Base-by-base conservation (phyloP, 1,284 basidiomycete species). In the Irpex lacteus region DNA sequence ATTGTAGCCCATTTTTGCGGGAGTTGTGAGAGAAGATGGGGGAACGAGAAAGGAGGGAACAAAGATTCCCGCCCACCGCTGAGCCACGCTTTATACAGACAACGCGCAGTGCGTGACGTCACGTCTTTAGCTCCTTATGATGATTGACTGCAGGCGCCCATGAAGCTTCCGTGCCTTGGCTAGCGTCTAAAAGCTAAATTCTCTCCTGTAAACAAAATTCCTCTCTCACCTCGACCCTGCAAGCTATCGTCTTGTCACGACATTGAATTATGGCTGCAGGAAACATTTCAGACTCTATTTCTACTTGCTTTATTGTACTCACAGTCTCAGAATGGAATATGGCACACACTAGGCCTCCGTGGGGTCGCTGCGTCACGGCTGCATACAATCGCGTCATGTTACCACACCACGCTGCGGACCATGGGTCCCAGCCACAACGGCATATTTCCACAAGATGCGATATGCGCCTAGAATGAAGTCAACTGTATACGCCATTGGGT, bases 1-100 rank as follows among this genome's bases (percentile, higher is more conserved):
- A 36, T 77, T 73, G 76, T 66, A 66, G 19, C 36, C 65, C 65
- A 66, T 66, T 32, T 15, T 59, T 15, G 83, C 36, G 54, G 15
- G 26, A 37, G 11, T 18, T 9, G 9, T 9, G 50, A 53, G 50
- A 21, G 50, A 56, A 11, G 26, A 56, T 15, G 54, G 11, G 54
- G 11, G 52, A 36, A 37, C 11, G 54, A 56, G 54, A 21, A 26
- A 53, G 32, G 54, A 56, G 54, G n/a, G 54, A 18, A 15, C 54
- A 56, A 56, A 32, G 54, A 11, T 7, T 11, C 32, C 54, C 26
- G 32, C n/a, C 19, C 54, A 21, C 13, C 26, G 18, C 32, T 9
- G 9, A 37, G 34, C 54, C 54, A 36, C 54, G 0, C 32, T 56
- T 32, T 56, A 53, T 56, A 56, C 34, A 56, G 32, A 9, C 11